phyloP scores from a whole-genome alignment of 139 green algal genomes.

The Spirogloea muscicola region DNA sequence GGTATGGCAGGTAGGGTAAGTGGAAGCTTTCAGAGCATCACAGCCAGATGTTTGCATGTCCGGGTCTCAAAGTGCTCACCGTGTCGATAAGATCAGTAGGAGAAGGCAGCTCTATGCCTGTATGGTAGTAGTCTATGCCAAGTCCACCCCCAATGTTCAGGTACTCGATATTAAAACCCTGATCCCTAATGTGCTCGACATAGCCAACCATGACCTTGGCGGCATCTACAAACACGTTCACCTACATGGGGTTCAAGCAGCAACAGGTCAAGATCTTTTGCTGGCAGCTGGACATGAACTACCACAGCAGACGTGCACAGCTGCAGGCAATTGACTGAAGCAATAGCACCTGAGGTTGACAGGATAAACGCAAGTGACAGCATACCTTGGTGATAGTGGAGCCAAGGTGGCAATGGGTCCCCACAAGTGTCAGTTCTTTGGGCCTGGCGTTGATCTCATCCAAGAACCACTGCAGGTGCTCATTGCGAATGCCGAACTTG shows the following conservation, averaged over 20 bases:
- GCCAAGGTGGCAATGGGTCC: conserved; percentile 91
- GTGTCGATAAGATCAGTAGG: conserved; percentile 89
- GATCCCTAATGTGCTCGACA: conserved; percentile 74
- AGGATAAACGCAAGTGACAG: too few relatives aligned
- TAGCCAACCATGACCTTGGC: conserved; percentile 90
- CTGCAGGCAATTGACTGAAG: too few relatives aligned
- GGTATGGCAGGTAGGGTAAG: too few relatives aligned
- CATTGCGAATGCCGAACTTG: conserved; percentile 99
- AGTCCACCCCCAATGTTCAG: conserved; percentile 96
- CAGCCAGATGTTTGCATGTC: too few relatives aligned
- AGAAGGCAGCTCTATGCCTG: conserved; percentile 73
- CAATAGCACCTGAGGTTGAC: too few relatives aligned
- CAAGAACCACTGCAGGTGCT: conserved; percentile 83
- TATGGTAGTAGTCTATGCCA: conserved; percentile 88
- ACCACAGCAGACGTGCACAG: too few relatives aligned
- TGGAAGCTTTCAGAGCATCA: too few relatives aligned
- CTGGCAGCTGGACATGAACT: too few relatives aligned
- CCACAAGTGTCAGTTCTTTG: conserved; percentile 79
- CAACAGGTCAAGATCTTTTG: too few relatives aligned
- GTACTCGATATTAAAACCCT: conserved; percentile 90
- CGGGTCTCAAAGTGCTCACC: too few relatives aligned
- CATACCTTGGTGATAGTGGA: conserved; percentile 89
- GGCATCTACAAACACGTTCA: conserved; percentile 93
- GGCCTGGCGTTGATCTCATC: conserved; percentile 72
- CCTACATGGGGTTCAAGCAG: too few relatives aligned